Percentiles rank a stretch among this genome's conserved stretches.
These are phyloP conservation scores for Colletotrichum abscissum DNA, from an alignment of 2,329 filamentous ascomycete genomes.

Conservation along the genomic window DNA sequence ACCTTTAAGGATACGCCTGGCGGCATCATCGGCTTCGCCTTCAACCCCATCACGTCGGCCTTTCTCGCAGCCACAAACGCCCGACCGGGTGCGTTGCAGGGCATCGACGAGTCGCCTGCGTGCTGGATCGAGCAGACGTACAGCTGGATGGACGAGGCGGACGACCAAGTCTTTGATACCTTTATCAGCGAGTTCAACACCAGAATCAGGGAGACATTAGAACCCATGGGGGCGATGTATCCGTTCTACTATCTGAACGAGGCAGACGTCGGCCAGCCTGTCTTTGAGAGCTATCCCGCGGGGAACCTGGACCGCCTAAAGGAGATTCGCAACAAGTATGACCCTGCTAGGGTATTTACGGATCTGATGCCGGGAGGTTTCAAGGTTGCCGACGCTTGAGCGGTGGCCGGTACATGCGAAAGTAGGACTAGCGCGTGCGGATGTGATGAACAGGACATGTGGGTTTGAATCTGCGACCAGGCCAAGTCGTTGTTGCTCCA, in stretches of 20 bases:
- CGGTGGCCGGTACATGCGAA: background rate
- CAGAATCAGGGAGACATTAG: background rate
- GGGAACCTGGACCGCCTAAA: slow-evolving; percentile 4
- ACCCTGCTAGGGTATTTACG: background rate
- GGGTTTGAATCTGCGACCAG: background rate
- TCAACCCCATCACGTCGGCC: slow-evolving; percentile 4
- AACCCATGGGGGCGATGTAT: background rate
- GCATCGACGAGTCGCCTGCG: background rate
- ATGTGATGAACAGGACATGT: background rate
- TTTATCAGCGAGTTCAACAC: background rate
- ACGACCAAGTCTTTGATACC: background rate
- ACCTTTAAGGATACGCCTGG: background rate
- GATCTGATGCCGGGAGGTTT: background rate
- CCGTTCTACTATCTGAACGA: slow-evolving; percentile 17
- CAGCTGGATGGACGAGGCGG: slow-evolving; percentile 4
- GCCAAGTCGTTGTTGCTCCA: no score
- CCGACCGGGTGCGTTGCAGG: background rate
- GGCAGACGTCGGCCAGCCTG: slow-evolving; percentile 9
- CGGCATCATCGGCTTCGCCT: background rate
- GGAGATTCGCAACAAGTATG: background rate
- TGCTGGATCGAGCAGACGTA: background rate
- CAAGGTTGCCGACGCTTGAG: background rate
- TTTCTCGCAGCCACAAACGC: background rate
- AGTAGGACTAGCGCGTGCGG: background rate
- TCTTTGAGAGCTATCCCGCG: slow-evolving; percentile 4